Percentiles rank a stretch among this genome's conserved stretches.
These are phyloP conservation scores for Lecanicillium sp. DNA, from an alignment of 2,329 filamentous ascomycete species.

Conservation along the genomic window DNA sequence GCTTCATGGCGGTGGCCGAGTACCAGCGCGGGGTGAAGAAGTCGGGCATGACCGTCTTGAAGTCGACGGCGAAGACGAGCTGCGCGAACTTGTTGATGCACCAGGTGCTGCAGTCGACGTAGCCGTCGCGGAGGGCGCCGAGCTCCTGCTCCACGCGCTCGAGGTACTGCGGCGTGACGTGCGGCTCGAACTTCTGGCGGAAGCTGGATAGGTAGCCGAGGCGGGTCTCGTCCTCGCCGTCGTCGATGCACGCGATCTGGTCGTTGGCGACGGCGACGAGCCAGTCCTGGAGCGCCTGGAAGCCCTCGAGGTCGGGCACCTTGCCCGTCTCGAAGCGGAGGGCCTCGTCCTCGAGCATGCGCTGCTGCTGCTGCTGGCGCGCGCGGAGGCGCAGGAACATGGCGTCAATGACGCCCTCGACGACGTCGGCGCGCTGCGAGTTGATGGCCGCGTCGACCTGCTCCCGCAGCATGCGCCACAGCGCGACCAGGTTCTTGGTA, in stretches of 20 bases:
- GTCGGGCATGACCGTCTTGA: constrained; percentile 72
- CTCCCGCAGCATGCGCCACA: constrained; percentile 97
- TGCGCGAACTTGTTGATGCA: constrained; percentile 83
- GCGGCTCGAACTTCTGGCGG: constrained; percentile 71
- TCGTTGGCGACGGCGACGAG: constrained; percentile 95
- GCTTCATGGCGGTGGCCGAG: constrained; percentile 75
- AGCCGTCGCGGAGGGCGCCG: constrained; percentile 73
- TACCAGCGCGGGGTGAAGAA: constrained; percentile 96
- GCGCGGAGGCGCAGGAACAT: constrained; percentile 85
- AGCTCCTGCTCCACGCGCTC: constrained; percentile 69
- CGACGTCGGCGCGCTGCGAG: constrained; percentile 81
- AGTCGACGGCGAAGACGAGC: constrained; percentile 87
- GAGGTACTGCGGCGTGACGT: constrained; percentile 76
- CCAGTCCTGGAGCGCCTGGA: constrained; percentile 88
- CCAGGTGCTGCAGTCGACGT: constrained; percentile 90
- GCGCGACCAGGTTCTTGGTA: constrained; percentile 83
- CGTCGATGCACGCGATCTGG: constrained; percentile 96
- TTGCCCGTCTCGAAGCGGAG: constrained; percentile 59
- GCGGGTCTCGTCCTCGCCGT: constrained; percentile 69
- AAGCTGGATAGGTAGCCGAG: constrained; percentile 82
- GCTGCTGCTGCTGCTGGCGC: constrained; percentile 81
- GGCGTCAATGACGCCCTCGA: constrained; percentile 90
- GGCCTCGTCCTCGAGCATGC: constrained; percentile 81
- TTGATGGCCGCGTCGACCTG: constrained; percentile 81
- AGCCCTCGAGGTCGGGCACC: constrained; percentile 53